These are phyloP conservation scores for Colletotrichum salicis DNA, from an alignment of 2,329 filamentous ascomycete genomes.

Conservation along the genomic window DNA sequence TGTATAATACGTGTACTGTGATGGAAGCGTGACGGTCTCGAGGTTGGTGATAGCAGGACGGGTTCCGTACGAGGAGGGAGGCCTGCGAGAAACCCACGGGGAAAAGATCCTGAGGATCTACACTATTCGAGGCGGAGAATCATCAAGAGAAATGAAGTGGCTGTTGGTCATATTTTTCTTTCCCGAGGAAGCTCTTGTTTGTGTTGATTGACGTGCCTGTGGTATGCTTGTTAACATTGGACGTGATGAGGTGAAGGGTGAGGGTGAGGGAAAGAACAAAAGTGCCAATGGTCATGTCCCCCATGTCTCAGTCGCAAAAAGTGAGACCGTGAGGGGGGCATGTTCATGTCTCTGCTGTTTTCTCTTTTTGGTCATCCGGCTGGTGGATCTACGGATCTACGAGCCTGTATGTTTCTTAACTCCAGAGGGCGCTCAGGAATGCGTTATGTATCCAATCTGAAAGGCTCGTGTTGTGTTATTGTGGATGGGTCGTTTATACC, in stretches of 20 bases:
- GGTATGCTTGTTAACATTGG: background rate
- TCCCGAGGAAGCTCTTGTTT: background rate
- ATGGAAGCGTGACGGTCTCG: background rate
- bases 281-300: background rate
- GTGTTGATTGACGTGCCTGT: background rate
- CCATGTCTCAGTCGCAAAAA: slow-evolving; percentile 1
- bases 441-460: background rate
- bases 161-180: background rate
- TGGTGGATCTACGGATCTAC: background rate
- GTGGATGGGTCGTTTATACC: background rate
- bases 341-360: background rate
- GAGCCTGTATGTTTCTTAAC: background rate
- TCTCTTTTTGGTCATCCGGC: background rate
- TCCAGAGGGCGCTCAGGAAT: no score
- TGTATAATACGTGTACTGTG: slow-evolving; percentile 32
- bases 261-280: background rate
- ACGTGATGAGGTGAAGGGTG: background rate
- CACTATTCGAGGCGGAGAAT: background rate
- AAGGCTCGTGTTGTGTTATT: background rate
- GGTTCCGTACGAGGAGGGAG: background rate
- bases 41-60: background rate
- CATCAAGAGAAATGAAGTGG: background rate
- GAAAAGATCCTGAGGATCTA: background rate
- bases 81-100: background rate
- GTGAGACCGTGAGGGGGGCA: background rate